Evolutionary conservation across 2,329 filamentous ascomycete genomes (phyloP), one percentile per base, ranked within the genome.

Genomic region (Corinectria fuckeliana): DNA sequence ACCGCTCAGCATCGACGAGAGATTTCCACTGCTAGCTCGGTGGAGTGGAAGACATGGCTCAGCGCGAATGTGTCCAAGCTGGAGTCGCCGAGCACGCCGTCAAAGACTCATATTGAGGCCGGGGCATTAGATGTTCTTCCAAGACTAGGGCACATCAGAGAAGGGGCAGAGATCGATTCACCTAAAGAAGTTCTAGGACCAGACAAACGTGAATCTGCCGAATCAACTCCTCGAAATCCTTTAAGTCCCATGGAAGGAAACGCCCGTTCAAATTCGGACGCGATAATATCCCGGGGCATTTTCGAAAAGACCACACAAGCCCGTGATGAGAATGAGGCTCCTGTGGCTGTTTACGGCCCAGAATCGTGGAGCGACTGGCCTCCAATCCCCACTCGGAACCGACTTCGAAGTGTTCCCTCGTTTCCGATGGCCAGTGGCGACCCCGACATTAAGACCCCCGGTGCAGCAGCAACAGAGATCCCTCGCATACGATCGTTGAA

Each of bases 11-110:
- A 76, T 16, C 72, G 74, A 44, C 73, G 79, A n/a, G 71, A 75
- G 1, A 63, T 70, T 3, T 82, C 80, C 1, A 76, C 76, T 1
- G 74, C 75, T 5, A 82, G 81, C 56, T 85, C 82, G 2, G 71
- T 78, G 2, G 83, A 85, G 57, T 86, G 83, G 84, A 85, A 85
- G 69, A 79, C 74, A 0, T 83, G 80, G 80, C 77, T 86, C 36
- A 83, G 82, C 8, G 77, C 81, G 2, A 81, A 85, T 39, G 77
- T 82, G 8, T 80, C 80, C 0, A 82, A 80, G 55, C 68, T 83
- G 2, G 81, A 84, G 44, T 63, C 56, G 1, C 57, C 70, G 4
- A 42, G 54, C 2, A 60, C 63, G 3, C 61, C 62, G 1, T 53
- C 56, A 16, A 67, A 58, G 20, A 21, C 47, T 7, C 61, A 57